Base-by-base conservation (phyloP, 768 basidiomycete genomes). In the Pisolithus microcarpus region DNA sequence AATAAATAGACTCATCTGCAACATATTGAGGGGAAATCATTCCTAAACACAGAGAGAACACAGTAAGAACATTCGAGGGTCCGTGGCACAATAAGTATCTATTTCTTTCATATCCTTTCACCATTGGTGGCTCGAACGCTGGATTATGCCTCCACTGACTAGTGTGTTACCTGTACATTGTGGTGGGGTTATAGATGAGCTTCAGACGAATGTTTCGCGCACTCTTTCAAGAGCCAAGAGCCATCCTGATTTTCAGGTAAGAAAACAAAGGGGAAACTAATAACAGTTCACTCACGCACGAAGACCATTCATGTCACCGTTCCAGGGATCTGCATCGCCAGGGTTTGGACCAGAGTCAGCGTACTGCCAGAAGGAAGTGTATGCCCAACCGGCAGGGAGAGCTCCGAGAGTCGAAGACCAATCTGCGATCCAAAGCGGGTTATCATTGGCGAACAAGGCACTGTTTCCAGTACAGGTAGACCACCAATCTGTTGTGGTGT, bases 401-500 rank as follows among this genome's bases (percentile, higher is more conserved):
- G 77, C 57, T 2, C 80, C 81, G 19, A 78, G 63, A 23, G 63
- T 55, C 7, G 78, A 76, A 4, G 77, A 61, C 42, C 72, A 84
- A 26, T 68, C 64, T 2, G 84, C 82, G 40, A 85, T 72, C 81
- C 80, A 84, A 2, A 86, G 68, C 3, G 82, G 80, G 60, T 77
- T 82, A 49, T 67, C 74, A 3, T 58, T 49, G 1, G 60, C 73
- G 54, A 85, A 85, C 4, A 64, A 66, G 13, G 69, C 65, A 50
- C 73, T 79, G 61, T 82, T 79, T 0, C 78, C 81, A 2, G 84
- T 85, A 62, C 84, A 86, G 8, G 71, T 73, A 9, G 57, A 76
- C 84, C 84, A 86, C 84, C 84, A 85, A 61, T 76, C 69, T 9
- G 80, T 82, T 4, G 78, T 81, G 26, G 79, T 79, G 56, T 84